Conservation (phyloP, 768 basidiomycete genomes). For the Sistotremastrum suecicum region DNA sequence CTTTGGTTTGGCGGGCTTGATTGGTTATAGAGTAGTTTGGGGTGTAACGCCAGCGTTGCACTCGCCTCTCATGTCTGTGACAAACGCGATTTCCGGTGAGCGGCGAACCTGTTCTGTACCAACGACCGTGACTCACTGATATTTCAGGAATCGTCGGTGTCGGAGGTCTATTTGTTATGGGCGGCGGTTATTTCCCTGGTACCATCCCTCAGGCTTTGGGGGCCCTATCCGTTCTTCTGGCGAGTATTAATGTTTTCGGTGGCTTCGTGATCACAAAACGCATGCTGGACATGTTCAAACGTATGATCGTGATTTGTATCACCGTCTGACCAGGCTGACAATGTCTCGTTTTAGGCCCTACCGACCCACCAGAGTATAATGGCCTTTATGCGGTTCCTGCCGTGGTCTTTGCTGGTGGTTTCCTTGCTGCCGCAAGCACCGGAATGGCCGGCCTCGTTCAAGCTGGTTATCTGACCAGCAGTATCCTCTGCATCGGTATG, state of each 20-base stretch:
- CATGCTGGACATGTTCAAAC: slow-evolving; percentile 89
- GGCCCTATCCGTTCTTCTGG: slow-evolving; percentile 72
- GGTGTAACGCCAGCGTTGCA: slow-evolving; percentile 79
- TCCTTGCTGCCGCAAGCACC: slow-evolving; percentile 67
- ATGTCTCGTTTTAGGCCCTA: slow-evolving; percentile 35
- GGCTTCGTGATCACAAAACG: slow-evolving; percentile 84
- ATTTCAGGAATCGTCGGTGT: slow-evolving; percentile 55
- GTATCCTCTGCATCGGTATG: slow-evolving; percentile 72
- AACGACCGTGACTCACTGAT: neutral
- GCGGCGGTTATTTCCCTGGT: slow-evolving; percentile 70
- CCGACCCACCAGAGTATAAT: slow-evolving; percentile 79
- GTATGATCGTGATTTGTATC: slow-evolving; percentile 22
- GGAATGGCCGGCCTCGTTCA: slow-evolving; percentile 80
- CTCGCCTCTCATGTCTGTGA: slow-evolving; percentile 84
- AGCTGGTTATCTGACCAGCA: slow-evolving; percentile 76
- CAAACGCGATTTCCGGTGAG: slow-evolving; percentile 75
- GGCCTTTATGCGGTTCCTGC: slow-evolving; percentile 75
- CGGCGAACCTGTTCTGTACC: slow-evolving; percentile 3
- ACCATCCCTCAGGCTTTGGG: slow-evolving; percentile 72
- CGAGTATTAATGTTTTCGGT: slow-evolving; percentile 78
- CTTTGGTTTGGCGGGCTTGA: slow-evolving; percentile 73
- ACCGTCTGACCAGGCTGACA: neutral
- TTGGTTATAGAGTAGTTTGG: slow-evolving; percentile 85
- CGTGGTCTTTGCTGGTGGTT: slow-evolving; percentile 70
- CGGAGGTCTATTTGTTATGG: slow-evolving; percentile 84